Evolutionary conservation across 768 basidiomycete species (phyloP).

Genomic region (Coprinopsis sp.): DNA sequence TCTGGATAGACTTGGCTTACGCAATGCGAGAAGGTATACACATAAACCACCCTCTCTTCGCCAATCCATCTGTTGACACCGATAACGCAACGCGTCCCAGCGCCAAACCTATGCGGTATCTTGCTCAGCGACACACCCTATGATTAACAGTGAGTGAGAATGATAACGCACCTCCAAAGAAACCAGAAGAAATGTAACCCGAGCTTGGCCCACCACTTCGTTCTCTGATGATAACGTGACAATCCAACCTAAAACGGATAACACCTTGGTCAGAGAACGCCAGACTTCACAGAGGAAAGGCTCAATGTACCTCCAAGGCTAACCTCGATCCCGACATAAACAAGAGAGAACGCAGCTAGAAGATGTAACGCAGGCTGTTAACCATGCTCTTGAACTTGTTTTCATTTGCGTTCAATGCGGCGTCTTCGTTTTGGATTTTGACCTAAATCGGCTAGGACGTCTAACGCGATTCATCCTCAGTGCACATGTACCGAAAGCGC

Average conservation of each 20-base stretch:
- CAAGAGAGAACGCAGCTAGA: slow-evolving; percentile 57
- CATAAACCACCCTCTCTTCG: slow-evolving; percentile 15
- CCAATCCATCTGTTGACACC: slow-evolving; percentile 54
- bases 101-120: slow-evolving; percentile 62
- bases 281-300: neutral
- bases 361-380: slow-evolving; percentile 52
- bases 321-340: slow-evolving; percentile 70
- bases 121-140: too few relatives aligned
- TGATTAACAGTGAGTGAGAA: too few relatives aligned
- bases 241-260: slow-evolving; percentile 52
- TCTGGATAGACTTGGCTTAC: slow-evolving; percentile 18
- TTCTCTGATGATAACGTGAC: slow-evolving; percentile 42
- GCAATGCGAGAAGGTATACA: slow-evolving; percentile 25
- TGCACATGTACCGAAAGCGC: neutral
- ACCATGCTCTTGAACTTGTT: slow-evolving; percentile 41
- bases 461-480: slow-evolving; percentile 27
- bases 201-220: slow-evolving; percentile 20
- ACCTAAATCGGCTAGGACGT: slow-evolving; percentile 51
- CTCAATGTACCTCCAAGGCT: slow-evolving; percentile 43
- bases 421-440: slow-evolving; percentile 35
- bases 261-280: neutral
- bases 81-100: slow-evolving; percentile 51
- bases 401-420: slow-evolving; percentile 24
- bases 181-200: slow-evolving; percentile 15
- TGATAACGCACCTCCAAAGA: too few relatives aligned